A percentile compares a stretch with the other conserved stretches of the same genome.
phyloP scores from a whole-genome alignment of 2,329 filamentous ascomycete genomes.

The Fonsecaea multimorphosa region DNA sequence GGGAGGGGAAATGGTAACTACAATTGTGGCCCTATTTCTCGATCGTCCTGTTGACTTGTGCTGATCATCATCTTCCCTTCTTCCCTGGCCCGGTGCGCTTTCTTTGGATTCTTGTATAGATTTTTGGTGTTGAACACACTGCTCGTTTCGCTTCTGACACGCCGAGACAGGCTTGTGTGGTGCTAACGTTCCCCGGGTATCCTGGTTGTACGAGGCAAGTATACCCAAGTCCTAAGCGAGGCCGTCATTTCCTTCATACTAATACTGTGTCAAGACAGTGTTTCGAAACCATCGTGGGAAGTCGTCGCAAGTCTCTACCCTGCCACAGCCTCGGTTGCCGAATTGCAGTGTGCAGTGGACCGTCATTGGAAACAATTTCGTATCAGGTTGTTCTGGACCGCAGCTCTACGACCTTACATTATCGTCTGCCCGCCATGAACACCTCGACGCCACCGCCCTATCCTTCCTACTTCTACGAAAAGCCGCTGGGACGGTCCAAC shows the following conservation, averaged over 20 bases:
- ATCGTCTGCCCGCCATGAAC: conserved; percentile 27
- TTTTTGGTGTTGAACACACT: conserved; percentile 3
- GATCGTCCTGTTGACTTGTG: conserved; percentile 23
- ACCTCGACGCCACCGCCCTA: conserved; percentile 16
- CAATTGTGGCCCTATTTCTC: conserved; percentile 16
- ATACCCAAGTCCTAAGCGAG: conserved; percentile 6
- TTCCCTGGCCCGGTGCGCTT: conserved; percentile 9
- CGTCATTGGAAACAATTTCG: not conserved
- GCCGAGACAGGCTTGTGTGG: conserved; percentile 26
- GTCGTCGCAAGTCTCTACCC: conserved; percentile 22
- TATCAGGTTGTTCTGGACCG: conserved; percentile 20
- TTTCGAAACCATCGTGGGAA: conserved; percentile 29
- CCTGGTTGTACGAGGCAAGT: conserved; percentile 26
- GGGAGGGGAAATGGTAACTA: conserved; percentile 1
- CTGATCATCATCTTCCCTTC: conserved; percentile 29
- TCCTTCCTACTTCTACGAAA: conserved; percentile 33
- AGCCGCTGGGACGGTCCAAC: conserved; percentile 39
- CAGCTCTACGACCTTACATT: conserved; percentile 24
- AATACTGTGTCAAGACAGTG: conserved; percentile 34
- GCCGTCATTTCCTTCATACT: conserved; percentile 30
- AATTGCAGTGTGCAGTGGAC: conserved; percentile 24
- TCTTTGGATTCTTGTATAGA: conserved; percentile 4
- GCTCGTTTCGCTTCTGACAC: conserved; percentile 18
- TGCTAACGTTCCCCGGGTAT: conserved; percentile 17
- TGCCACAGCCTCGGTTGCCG: conserved; percentile 24